Conservation (phyloP, 768 basidiomycete genomes). For the Pisolithus sp. region DNA sequence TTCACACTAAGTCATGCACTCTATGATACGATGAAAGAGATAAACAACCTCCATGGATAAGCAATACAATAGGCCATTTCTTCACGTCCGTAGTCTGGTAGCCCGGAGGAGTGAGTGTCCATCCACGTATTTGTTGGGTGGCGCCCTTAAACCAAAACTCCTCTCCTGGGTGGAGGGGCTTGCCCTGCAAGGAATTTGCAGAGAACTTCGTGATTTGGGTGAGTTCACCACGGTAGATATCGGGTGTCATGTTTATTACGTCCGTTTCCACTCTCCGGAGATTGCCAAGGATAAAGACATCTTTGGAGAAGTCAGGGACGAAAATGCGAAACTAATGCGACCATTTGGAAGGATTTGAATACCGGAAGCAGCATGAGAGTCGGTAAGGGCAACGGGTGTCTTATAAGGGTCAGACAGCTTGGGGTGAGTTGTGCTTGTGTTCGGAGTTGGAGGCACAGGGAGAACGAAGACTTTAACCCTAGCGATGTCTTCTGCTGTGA, state of each 20-base stretch:
- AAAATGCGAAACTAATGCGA: slow-evolving; percentile 65
- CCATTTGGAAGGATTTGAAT: slow-evolving; percentile 55
- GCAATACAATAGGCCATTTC: slow-evolving; percentile 73
- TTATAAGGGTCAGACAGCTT: slow-evolving; percentile 34
- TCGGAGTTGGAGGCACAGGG: slow-evolving; percentile 58
- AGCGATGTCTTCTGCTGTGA: slow-evolving; percentile 75
- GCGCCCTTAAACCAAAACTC: slow-evolving; percentile 91
- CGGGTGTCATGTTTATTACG: slow-evolving; percentile 27
- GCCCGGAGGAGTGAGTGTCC: slow-evolving; percentile 74
- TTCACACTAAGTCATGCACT: background rate
- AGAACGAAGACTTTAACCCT: slow-evolving; percentile 68
- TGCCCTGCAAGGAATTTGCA: slow-evolving; percentile 45
- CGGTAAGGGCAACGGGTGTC: slow-evolving; percentile 55
- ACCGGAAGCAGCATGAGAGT: slow-evolving; percentile 49
- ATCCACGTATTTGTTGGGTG: slow-evolving; percentile 74
- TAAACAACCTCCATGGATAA: slow-evolving; percentile 69
- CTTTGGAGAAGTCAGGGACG: slow-evolving; percentile 77
- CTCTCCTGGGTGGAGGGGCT: slow-evolving; percentile 57
- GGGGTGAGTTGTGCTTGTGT: slow-evolving; percentile 47
- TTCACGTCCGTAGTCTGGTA: slow-evolving; percentile 58
- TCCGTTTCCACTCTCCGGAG: slow-evolving; percentile 40
- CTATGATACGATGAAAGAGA: background rate
- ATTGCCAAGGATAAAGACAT: slow-evolving; percentile 59
- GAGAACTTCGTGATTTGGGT: slow-evolving; percentile 64
- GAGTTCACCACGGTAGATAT: slow-evolving; percentile 28